A percentile compares a stretch with the other conserved stretches of the same genome.
phyloP scores from a whole-genome alignment of 495 filamentous ascomycete genomes.

The Trichocladium uniseriatum region DNA sequence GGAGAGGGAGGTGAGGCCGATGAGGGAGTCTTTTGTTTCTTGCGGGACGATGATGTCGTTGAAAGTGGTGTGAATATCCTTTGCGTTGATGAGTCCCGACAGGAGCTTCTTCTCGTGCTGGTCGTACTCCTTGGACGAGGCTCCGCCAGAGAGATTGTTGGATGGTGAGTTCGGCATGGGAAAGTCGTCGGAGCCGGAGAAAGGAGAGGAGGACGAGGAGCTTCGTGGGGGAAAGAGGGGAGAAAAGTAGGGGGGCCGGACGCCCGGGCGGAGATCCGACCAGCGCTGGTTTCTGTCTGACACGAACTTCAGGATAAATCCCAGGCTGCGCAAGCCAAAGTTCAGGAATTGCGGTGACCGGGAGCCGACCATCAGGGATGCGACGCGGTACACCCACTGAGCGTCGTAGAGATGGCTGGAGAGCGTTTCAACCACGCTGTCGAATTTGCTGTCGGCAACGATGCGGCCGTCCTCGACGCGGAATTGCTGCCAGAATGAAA shows the following conservation, averaged over 20 bases:
- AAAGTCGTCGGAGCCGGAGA: constrained; percentile 6
- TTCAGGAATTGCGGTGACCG: constrained; percentile 5
- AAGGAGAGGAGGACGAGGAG: neutral
- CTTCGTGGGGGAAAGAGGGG: constrained; percentile 12
- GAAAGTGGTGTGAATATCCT: constrained; percentile 78
- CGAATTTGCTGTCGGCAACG: constrained; percentile 7
- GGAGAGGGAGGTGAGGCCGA: constrained; percentile 81
- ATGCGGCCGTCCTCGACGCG: constrained; percentile 1
- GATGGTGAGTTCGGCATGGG: neutral
- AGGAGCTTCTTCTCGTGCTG: constrained; percentile 75
- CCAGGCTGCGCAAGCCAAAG: constrained; percentile 10
- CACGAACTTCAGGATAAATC: constrained; percentile 19
- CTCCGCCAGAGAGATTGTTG: neutral
- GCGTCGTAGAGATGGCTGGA: constrained; percentile 19
- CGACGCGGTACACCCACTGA: constrained; percentile 28
- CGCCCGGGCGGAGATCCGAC: constrained; percentile 11
- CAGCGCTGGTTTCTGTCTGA: constrained; percentile 18
- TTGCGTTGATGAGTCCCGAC: constrained; percentile 68
- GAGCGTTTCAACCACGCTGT: constrained; percentile 1
- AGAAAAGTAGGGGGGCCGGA: constrained; percentile 25
- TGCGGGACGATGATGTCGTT: constrained; percentile 68
- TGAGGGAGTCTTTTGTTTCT: constrained; percentile 79
- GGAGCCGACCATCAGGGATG: constrained; percentile 20
- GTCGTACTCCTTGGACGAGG: constrained; percentile 25
- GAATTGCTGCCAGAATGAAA: constrained; percentile 13